Evolutionary conservation across 1,284 basidiomycete genomes (phyloP), one percentile per base, ranked within the genome.

Genomic region (Puccinia brachypodii): DNA sequence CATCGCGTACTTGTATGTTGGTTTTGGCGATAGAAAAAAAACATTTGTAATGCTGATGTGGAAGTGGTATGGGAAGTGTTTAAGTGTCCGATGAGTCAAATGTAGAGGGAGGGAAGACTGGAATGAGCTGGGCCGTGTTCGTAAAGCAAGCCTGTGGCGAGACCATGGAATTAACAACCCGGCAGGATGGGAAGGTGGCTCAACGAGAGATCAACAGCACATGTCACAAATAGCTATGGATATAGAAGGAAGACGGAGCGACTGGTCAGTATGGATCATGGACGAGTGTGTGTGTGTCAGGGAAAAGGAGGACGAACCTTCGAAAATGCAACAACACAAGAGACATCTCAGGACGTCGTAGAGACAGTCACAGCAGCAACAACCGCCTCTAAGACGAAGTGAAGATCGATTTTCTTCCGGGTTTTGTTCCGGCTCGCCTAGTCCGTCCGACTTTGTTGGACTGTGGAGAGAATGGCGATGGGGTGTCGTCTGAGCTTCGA

Each of bases 331-430:
- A 36, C 76, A 78, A 40, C 76, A 78, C 50, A 78, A 58, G 28
- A 78, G 53, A 69, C 76, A 78, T 11, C 76, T 47, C 11, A 78
- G 58, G 1, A 78, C n/a, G 66, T 78, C 76, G 50, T 78, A 78
- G 38, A 78, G 76, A 69, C 76, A 78, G 40, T 78, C 76, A 33
- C 76, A 78, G 31, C 76, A 78, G 38, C 76, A 78, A 28, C 76
- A 78, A 22, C 76, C 76, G 13, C 76, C 76, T 50, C 66, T 47
- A 14, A 78, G 66, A n/a, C 76, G 76, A 33, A 78, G 50, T 4
- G 69, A 25, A 4, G 44, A 33, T 4, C 7, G 25, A 7, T 72
- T 53, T 36, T 71, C 68, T 25, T 13, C 4, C 1, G 69, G 69
- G 33, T 72, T 72, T 44, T 72, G 69, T 0, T 53, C 69, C 2